A percentile compares a stretch with the other conserved stretches of the same genome.
Evolutionary conservation across 2,329 filamentous ascomycete genomes (phyloP).

Genomic region (Trichoderma endophyticum): DNA sequence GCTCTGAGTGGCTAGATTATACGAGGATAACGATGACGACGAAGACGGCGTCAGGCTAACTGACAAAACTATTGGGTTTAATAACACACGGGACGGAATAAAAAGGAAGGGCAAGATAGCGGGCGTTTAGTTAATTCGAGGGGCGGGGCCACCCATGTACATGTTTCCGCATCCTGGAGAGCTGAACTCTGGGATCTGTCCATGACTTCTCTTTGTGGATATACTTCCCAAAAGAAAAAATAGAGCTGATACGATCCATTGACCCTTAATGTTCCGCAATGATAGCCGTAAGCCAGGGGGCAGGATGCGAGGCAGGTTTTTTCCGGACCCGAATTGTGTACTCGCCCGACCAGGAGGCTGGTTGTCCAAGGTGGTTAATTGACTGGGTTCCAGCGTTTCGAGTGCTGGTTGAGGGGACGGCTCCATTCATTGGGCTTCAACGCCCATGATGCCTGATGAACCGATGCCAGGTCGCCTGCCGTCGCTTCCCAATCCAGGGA

Average conservation of each 20-base stretch:
- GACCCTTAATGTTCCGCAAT: not conserved
- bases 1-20: slow-evolving; percentile 7
- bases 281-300: not conserved
- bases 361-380: not conserved
- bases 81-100: not conserved
- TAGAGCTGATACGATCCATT: not conserved
- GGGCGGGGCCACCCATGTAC: not conserved
- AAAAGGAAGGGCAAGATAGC: slow-evolving; percentile 10
- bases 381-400: not conserved
- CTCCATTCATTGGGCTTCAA: not conserved
- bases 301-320: not conserved
- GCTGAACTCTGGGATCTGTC: slow-evolving; percentile 9
- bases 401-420: not conserved
- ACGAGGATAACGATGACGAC: slow-evolving; percentile 12
- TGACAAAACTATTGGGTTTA: not conserved
- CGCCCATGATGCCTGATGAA: not conserved
- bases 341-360: not conserved
- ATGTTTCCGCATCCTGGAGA: slow-evolving; percentile 5
- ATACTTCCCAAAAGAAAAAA: not conserved
- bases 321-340: not conserved
- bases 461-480: not conserved
- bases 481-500: not conserved
- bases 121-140: slow-evolving; percentile 1
- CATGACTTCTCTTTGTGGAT: not conserved
- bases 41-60: not conserved